A percentile compares a stretch with the other conserved stretches of the same genome.
Conservation (phyloP, 2,329 filamentous ascomycete species). For the Penicillium sp. region DNA sequence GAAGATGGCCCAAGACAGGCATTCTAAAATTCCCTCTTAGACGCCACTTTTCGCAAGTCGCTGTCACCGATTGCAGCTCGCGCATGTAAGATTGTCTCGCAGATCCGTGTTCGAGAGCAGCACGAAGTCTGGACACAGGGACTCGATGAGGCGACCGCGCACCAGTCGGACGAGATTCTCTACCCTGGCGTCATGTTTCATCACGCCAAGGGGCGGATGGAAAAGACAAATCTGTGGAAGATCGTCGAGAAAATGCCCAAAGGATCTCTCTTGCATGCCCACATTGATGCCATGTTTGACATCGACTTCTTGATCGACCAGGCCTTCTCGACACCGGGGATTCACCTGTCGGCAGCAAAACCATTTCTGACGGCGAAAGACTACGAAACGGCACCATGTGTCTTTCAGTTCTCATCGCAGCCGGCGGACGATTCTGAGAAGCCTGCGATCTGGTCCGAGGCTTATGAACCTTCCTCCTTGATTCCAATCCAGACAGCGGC, state of each 20-base stretch:
- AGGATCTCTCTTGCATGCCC: slow-evolving; percentile 67
- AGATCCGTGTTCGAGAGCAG: slow-evolving; percentile 75
- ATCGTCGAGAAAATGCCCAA: slow-evolving; percentile 87
- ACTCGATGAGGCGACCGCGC: slow-evolving; percentile 67
- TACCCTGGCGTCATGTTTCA: slow-evolving; percentile 94
- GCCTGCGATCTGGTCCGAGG: slow-evolving; percentile 62
- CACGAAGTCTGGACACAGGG: slow-evolving; percentile 71
- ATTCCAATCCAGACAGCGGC: slow-evolving; percentile 63
- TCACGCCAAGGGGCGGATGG: slow-evolving; percentile 80
- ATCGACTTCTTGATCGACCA: slow-evolving; percentile 74
- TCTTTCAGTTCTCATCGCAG: slow-evolving; percentile 60
- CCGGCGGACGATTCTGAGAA: slow-evolving; percentile 45
- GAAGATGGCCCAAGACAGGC: slow-evolving; percentile 2
- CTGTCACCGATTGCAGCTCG: slow-evolving; percentile 75
- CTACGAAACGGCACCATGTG: slow-evolving; percentile 55
- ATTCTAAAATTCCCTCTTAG: slow-evolving; percentile 11
- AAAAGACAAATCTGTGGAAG: slow-evolving; percentile 77
- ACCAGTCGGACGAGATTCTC: slow-evolving; percentile 60
- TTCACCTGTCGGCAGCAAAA: slow-evolving; percentile 64
- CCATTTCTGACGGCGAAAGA: slow-evolving; percentile 56
- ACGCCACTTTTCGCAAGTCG: slow-evolving; percentile 39
- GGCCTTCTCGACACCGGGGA: slow-evolving; percentile 67
- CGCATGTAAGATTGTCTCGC: slow-evolving; percentile 75
- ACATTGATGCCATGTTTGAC: slow-evolving; percentile 88
- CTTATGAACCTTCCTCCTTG: slow-evolving; percentile 60